Percentiles rank a stretch among this genome's conserved stretches.
These are phyloP conservation scores for Dictyostelium discoideum DNA, from an alignment of 78 protist genomes.

Conservation along the genomic window dicty_2.7 NC_007089.4:3389001-3389500, in stretches of 20 bases:
- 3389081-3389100: slow-evolving; percentile 82
- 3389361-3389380: not conserved
- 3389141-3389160: slow-evolving; percentile 88
- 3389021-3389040: slow-evolving; percentile 89
- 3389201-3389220: not conserved
- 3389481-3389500: not conserved
- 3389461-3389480: not conserved
- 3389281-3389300: not conserved
- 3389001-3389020: slow-evolving; percentile 96
- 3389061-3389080: slow-evolving; percentile 87
- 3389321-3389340: not conserved
- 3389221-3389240: slow-evolving; percentile 82
- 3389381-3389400: not conserved
- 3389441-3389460: slow-evolving; percentile 19
- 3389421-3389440: not conserved
- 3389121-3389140: slow-evolving; percentile 68
- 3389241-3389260: slow-evolving; percentile 58
- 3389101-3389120: slow-evolving; percentile 74
- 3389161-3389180: slow-evolving; percentile 43
- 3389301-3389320: not conserved
- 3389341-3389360: not conserved
- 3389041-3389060: slow-evolving; percentile 88
- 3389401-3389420: too few species aligned
- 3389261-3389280: not conserved
- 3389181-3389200: slow-evolving; percentile 65